Evolutionary conservation across 139 green algal species (phyloP).

Genomic region (Chlorella sp.): DNA sequence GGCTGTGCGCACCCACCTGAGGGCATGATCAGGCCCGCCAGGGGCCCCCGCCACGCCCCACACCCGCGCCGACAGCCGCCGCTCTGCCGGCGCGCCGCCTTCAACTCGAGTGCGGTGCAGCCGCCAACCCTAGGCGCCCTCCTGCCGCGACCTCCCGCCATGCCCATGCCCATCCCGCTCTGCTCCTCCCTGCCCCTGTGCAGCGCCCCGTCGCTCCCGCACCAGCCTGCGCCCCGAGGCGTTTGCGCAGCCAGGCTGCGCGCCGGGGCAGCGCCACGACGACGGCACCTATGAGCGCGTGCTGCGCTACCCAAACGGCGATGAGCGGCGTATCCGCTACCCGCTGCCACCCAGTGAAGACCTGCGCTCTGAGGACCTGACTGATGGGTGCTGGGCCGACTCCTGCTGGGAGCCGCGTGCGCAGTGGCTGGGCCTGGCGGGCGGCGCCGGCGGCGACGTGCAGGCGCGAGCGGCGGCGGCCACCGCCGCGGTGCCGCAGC

Average conservation of each 20-base stretch:
- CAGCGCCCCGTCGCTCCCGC: neutral
- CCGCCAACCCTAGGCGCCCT: too few relatives aligned
- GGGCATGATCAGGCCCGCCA: too few relatives aligned
- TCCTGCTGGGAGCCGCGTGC: constrained; percentile 3
- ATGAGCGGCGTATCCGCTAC: constrained; percentile 64
- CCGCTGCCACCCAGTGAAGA: constrained; percentile 28
- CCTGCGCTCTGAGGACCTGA: neutral
- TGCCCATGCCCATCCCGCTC: neutral
- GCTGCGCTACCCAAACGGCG: constrained; percentile 67
- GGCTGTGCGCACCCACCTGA: too few relatives aligned
- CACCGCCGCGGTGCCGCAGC: too few relatives aligned
- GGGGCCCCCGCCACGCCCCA: too few relatives aligned
- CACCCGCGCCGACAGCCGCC: too few relatives aligned
- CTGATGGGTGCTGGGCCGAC: constrained; percentile 30
- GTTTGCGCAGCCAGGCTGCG: constrained; percentile 23
- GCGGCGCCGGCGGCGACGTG: neutral
- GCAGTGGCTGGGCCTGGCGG: neutral
- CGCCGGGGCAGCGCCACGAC: neutral
- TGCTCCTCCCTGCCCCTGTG: neutral
- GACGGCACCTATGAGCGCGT: constrained; percentile 48
- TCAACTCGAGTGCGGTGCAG: too few relatives aligned
- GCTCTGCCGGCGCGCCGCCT: too few relatives aligned
- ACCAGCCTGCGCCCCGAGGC: neutral
- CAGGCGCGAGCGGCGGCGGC: neutral
- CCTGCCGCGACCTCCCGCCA: too few relatives aligned